phyloP scores from a whole-genome alignment of 257 asterid species.

The Solanum commersonii region DNA sequence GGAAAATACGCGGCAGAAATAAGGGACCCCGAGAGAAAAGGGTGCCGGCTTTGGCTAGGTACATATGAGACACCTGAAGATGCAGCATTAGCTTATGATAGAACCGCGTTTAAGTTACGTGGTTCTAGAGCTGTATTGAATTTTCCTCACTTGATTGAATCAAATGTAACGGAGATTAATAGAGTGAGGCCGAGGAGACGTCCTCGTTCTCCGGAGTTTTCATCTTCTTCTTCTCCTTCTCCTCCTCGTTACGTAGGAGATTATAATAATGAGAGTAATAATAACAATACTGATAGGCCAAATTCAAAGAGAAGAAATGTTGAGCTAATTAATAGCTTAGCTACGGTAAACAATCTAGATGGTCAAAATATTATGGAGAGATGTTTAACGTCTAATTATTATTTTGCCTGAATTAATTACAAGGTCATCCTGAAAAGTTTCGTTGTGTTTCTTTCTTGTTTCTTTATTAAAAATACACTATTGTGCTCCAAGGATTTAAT shows the following conservation, averaged over 20 bases:
- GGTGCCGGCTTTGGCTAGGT: background rate
- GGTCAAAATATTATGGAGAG: background rate
- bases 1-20: conserved; percentile 1
- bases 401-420: background rate
- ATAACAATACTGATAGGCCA: background rate
- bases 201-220: background rate
- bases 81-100: conserved; percentile 3
- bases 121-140: background rate
- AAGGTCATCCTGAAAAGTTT: too few relatives aligned
- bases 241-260: background rate
- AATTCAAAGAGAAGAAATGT: background rate
- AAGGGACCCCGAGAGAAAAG: background rate
- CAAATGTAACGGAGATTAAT: background rate
- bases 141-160: background rate
- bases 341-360: background rate
- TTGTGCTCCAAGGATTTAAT: background rate
- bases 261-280: background rate
- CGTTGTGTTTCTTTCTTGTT: too few relatives aligned
- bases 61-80: conserved; percentile 1
- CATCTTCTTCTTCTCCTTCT: background rate
- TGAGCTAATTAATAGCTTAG: background rate
- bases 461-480: too few relatives aligned
- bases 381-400: background rate
- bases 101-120: background rate
- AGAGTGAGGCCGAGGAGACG: background rate